Base-by-base conservation (phyloP, 768 basidiomycete genomes). In the Russula sp. region DNA sequence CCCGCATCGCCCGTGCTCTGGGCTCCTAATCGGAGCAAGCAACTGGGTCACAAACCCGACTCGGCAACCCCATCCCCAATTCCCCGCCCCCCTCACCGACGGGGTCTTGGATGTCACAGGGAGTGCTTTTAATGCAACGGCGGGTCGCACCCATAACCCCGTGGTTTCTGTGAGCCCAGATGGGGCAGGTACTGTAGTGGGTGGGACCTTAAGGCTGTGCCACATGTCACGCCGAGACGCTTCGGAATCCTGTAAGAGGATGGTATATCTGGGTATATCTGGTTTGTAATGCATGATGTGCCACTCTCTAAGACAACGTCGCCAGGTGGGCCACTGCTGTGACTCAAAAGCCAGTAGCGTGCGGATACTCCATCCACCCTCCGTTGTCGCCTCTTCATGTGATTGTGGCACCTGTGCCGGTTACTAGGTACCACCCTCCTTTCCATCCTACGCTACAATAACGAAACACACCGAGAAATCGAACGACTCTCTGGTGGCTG, bases 171-270 rank as follows among this genome's bases (percentile, higher is more conserved):
- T 31, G 47, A 32, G 27, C 48, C 47, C 9, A 39, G 61, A 6
- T 55, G 16, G 27, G 22, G 47, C 47, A 0, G 40, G 40, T 13
- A 40, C 10, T 40, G 47, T 27, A 5, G n/a, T 13, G 51, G 27
- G 47, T n/a, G 18, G 52, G 59, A 16, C 60, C 60, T 61, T 27
- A 42, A 49, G 61, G 55, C 55, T 56, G 61, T 62, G 61, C 49
- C 42, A 27, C 22, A 31, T 11, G 34, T 62, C 39, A 62, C 22
- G 34, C 55, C 49, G 61, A 57, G 40, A 51, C 40, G 11, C 27
- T 57, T 57, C 48, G 32, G 48, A 44, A 44, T 4, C 18, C 18
- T 11, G 47, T 27, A 48, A 14, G 11, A 20, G 14, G 3, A n/a
- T 20, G n/a, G n/a, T 7, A n/a, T n/a, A 47, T 20, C 40, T 32